These are phyloP conservation scores for Onygena corvina DNA, from an alignment of 2,329 filamentous ascomycete species.

Conservation along the genomic window DNA sequence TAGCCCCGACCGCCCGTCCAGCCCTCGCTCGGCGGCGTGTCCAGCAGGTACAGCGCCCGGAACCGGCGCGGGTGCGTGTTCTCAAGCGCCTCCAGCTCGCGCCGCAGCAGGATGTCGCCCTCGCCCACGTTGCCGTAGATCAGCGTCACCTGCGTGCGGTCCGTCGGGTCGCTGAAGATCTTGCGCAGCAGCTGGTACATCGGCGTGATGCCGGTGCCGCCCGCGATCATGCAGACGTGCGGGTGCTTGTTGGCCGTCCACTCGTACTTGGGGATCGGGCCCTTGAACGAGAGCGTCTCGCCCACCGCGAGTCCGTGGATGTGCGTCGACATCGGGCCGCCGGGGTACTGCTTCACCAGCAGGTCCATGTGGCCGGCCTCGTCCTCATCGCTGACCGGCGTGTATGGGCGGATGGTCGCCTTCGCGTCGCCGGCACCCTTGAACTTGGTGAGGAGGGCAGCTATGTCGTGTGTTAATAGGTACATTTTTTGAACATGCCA, in stretches of 20 bases:
- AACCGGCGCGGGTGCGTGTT: conserved; percentile 93
- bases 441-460: conserved; percentile 80
- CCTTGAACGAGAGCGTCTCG: conserved; percentile 82
- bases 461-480: conserved; percentile 23
- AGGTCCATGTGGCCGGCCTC: conserved; percentile 72
- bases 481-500: no score
- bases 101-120: conserved; percentile 82
- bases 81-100: conserved; percentile 73
- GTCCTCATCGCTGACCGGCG: conserved; percentile 77
- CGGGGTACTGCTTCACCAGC: conserved; percentile 80
- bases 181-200: conserved; percentile 90
- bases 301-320: conserved; percentile 71
- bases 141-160: conserved; percentile 95
- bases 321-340: conserved; percentile 84
- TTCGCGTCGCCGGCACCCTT: conserved; percentile 74
- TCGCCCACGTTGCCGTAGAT: conserved; percentile 84
- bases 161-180: conserved; percentile 91
- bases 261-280: conserved; percentile 83
- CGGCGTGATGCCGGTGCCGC: conserved; percentile 90
- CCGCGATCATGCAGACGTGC: conserved; percentile 60
- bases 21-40: conserved; percentile 60
- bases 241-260: conserved; percentile 88
- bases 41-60: conserved; percentile 85
- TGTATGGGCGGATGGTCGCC: conserved; percentile 82
- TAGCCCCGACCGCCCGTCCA: conserved; percentile 68